Evolutionary conservation across 805 yeast genomes (phyloP).

Genomic region (Saccharomycopsis guyanensis): DNA sequence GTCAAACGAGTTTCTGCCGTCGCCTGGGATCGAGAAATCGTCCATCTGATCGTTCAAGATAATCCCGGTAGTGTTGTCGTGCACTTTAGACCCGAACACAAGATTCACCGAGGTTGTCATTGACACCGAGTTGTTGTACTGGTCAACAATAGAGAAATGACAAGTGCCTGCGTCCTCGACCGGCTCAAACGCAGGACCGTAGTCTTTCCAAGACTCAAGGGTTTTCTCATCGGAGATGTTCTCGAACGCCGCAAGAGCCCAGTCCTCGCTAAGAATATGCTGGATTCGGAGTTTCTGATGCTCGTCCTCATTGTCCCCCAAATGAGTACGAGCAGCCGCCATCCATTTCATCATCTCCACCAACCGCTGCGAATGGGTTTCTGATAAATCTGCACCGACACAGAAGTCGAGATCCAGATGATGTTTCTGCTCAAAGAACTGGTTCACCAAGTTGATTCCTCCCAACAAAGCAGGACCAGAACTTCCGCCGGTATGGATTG

Average conservation of each 20-base stretch:
- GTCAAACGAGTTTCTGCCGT: slow-evolving; percentile 61
- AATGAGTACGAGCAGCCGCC: slow-evolving; percentile 75
- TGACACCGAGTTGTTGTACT: slow-evolving; percentile 66
- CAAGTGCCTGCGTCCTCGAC: slow-evolving; percentile 88
- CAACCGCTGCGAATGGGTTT: slow-evolving; percentile 52
- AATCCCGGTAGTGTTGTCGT: slow-evolving; percentile 76
- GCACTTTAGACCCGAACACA: slow-evolving; percentile 73
- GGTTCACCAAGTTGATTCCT: slow-evolving; percentile 61
- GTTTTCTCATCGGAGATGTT: slow-evolving; percentile 55
- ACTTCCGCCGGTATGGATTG: slow-evolving; percentile 60
- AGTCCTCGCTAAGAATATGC: slow-evolving; percentile 42
- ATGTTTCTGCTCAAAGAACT: slow-evolving; percentile 30
- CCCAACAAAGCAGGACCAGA: slow-evolving; percentile 77
- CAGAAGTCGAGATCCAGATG: slow-evolving; percentile 22
- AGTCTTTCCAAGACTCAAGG: slow-evolving; percentile 55
- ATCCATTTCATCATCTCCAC: slow-evolving; percentile 93
- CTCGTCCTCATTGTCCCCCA: slow-evolving; percentile 39
- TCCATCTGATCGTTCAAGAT: slow-evolving; percentile 90
- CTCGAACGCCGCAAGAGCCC: slow-evolving; percentile 45
- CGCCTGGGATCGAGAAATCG: slow-evolving; percentile 72
- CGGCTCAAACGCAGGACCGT: slow-evolving; percentile 70
- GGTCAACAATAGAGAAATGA: slow-evolving; percentile 75
- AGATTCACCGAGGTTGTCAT: slow-evolving; percentile 86
- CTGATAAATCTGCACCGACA: slow-evolving; percentile 38
- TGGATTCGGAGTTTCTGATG: slow-evolving; percentile 29